phyloP scores from a whole-genome alignment of 1,284 basidiomycete genomes.

The Malassezia arunalokei region DNA sequence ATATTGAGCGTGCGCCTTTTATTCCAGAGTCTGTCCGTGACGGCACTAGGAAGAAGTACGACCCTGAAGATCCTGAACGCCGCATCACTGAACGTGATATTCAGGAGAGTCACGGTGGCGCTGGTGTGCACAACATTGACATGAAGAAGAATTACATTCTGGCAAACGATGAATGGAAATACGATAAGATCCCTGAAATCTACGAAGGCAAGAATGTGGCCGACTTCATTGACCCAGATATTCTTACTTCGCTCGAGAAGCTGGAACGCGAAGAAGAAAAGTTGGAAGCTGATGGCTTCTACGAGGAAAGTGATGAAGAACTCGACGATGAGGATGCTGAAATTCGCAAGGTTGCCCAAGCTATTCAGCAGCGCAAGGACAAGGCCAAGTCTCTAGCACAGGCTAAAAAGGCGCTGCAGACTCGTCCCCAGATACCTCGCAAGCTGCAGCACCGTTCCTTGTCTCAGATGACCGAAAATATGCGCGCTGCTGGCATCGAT shows the following conservation, averaged over 20 bases:
- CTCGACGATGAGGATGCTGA: constrained; percentile 78
- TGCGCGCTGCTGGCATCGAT: constrained; percentile 79
- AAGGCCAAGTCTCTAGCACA: constrained; percentile 65
- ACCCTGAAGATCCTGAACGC: constrained; percentile 33
- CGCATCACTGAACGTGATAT: constrained; percentile 38
- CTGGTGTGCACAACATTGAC: constrained; percentile 44
- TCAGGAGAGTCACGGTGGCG: constrained; percentile 43
- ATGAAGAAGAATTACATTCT: constrained; percentile 70
- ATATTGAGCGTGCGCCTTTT: constrained; percentile 32
- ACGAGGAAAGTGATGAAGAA: constrained; percentile 67
- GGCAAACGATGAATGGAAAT: constrained; percentile 84
- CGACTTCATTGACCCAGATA: constrained; percentile 99
- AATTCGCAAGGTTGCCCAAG: constrained; percentile 59
- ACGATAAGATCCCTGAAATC: constrained; percentile 88
- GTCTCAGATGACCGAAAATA: constrained; percentile 64
- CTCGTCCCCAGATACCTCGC: constrained; percentile 74
- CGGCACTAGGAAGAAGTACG: constrained; percentile 35
- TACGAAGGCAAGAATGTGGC: constrained; percentile 97
- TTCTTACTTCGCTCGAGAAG: constrained; percentile 87
- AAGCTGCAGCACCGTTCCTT: constrained; percentile 63
- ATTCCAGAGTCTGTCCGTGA: constrained; percentile 32
- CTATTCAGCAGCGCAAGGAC: constrained; percentile 56
- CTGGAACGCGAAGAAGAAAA: constrained; percentile 93
- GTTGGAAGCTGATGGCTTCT: constrained; percentile 85
- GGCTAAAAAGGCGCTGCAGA: constrained; percentile 75